Base-by-base conservation (phyloP, 2,329 filamentous ascomycete species). In the Aspergillus calidoustus region DNA sequence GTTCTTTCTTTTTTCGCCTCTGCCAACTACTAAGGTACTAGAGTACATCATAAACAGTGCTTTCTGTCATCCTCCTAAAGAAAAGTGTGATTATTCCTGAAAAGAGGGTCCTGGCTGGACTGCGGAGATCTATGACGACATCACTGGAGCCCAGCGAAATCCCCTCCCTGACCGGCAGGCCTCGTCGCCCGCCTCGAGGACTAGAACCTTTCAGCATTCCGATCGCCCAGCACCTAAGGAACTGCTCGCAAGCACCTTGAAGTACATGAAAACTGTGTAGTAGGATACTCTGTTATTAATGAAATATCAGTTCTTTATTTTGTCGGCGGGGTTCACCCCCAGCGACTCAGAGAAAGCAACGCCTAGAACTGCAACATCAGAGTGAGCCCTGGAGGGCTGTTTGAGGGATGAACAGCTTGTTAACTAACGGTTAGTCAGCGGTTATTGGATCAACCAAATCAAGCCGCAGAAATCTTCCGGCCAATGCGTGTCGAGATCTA, bases 401-500 rank as follows among this genome's bases (percentile, higher is more conserved):
- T 34, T 7, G 9, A 53, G 17, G 19, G 31, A 22, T 53, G 31
- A 30, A 13, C 11, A 38, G 30, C 11, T 19, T 19, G 25, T 52
- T 9, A 44, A 31, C 9, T 38, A 34, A 43, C 25, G 17, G 55
- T 64, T 60, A 64, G 51, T 60, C 61, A 64, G 61, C 55, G 54
- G 25, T 57, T 54, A 59, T 59, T 57, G 60, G 25, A 50, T 49
- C 56, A 61, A 59, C 48, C 55, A 41, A 57, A 60, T 41, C 34
- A 41, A 59, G 58, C 59, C 38, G 66, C 59, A 65, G 66, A 67
- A 57, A 57, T 64, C 49, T 63, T 68, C 67, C 67, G 55, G 34
- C 67, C 65, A 68, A 69, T 68, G 59, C 25, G 34, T 56, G 47
- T 50, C 22, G 58, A 47, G 55, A 55, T 59, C 56, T 52, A 57